phyloP scores from a whole-genome alignment of 345 rosid genomes.

The Nasturtium officinale region DNA sequence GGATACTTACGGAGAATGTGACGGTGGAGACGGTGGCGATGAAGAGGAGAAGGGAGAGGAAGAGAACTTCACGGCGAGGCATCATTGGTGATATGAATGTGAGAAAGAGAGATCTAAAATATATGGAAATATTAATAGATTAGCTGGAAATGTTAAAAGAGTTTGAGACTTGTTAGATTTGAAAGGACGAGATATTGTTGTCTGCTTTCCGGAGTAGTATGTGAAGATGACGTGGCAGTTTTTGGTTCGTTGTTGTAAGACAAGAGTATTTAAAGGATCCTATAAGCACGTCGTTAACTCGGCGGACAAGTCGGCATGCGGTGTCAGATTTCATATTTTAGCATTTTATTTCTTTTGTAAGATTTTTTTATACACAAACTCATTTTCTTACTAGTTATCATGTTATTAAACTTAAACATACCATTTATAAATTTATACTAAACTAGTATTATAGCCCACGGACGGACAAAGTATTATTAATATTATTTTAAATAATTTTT shows the following conservation, averaged over 20 bases:
- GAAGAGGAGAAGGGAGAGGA: constrained; percentile 37
- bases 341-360: neutral
- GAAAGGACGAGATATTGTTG: neutral
- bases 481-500: too few species aligned
- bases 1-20: constrained; percentile 33
- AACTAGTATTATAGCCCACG: too few species aligned
- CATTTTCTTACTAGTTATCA: too few species aligned
- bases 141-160: neutral
- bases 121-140: constrained; percentile 26
- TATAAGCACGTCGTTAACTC: constrained; percentile 31
- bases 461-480: too few species aligned
- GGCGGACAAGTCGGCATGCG: constrained; percentile 26
- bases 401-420: too few species aligned
- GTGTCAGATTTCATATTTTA: constrained; percentile 1
- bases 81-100: constrained; percentile 16
- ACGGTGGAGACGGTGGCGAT: constrained; percentile 26
- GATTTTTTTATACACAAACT: neutral
- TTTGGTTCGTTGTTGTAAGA: neutral
- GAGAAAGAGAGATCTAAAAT: constrained; percentile 23
- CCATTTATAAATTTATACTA: too few species aligned
- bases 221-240: constrained; percentile 23
- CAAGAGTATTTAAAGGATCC: constrained; percentile 9
- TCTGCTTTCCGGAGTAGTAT: constrained; percentile 10
- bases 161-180: constrained; percentile 5
- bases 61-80: constrained; percentile 38